Evolutionary conservation across 441 rosid genomes (phyloP), one percentile per base, ranked within the genome.

Genomic region (Populus tomentosa): DNA sequence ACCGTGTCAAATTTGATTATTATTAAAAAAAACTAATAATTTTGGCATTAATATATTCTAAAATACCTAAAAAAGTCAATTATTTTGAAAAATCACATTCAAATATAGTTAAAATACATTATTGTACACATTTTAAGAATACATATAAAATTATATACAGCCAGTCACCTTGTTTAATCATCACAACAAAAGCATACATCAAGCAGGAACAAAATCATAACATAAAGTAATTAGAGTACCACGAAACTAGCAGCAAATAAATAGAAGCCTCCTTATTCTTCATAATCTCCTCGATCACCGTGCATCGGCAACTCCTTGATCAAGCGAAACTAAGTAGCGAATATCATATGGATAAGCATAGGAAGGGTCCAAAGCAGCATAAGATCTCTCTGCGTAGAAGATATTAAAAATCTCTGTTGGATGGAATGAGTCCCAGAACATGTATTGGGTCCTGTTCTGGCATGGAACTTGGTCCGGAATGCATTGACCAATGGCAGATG

Each of bases 321-420:
- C 67, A 10, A 78, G 77, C 38, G 28, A 33, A 33, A 76, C 69
- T 7, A 82, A 40, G 2, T 6, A 56, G 18, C 8, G 70, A n/a
- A 82, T 76, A 35, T 76, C 76, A 16, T 64, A 42, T 1, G 75
- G 82, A 63, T 79, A 68, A 11, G 75, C 30, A 46, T 82, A 79
- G 0, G 32, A 56, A 26, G 53, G 77, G 70, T 33, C 13, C 10
- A 7, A 33, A 28, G 77, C 74, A 6, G 0, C 30, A 23, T 71
- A 72, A 2, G 75, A 67, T 36, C 81, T 75, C 13, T 21, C 36
- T 21, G 75, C 82, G 0, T 36, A 20, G 33, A 70, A 70, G 3
- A 69, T n/a, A 40, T 69, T 69, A 7, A 69, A 69, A 6, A 16
- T 1, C 63, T 73, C 76, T 8, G 76, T 73, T 5, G 76, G 53